Percentiles rank a stretch among this genome's conserved stretches.
Conservation (phyloP, 352 stramenopile species). For the Thalassiosira exigua region DNA sequence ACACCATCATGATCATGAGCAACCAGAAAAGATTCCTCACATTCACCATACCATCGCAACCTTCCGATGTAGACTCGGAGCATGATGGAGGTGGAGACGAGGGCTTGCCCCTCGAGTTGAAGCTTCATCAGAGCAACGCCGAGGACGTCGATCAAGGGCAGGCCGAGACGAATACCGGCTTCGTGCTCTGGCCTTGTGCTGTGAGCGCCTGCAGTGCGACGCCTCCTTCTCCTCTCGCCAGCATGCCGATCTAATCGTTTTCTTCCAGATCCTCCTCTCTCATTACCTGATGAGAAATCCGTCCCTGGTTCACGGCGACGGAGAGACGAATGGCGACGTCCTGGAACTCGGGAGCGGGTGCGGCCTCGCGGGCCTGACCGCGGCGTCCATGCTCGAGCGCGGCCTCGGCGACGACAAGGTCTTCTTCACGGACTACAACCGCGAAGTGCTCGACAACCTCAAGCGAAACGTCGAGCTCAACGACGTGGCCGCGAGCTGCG, state of each 20-base stretch:
- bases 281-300: slow-evolving; percentile 66
- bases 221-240: too few relatives aligned
- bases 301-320: slow-evolving; percentile 23
- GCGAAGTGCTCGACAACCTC: slow-evolving; percentile 68
- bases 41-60: slow-evolving; percentile 35
- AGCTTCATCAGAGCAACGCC: slow-evolving; percentile 20
- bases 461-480: slow-evolving; percentile 73
- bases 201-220: too few relatives aligned
- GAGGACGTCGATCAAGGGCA: slow-evolving; percentile 23
- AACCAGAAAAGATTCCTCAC: too few relatives aligned
- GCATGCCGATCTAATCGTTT: too few relatives aligned
- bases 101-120: slow-evolving; percentile 12
- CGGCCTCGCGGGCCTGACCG: slow-evolving; percentile 69
- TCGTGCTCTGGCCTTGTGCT: slow-evolving; percentile 78
- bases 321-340: slow-evolving; percentile 31
- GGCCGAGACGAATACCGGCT: slow-evolving; percentile 41
- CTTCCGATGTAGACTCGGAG: too few relatives aligned
- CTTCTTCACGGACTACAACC: slow-evolving; percentile 80
- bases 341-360: slow-evolving; percentile 80
- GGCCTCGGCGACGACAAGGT: slow-evolving; percentile 34
- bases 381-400: slow-evolving; percentile 48
- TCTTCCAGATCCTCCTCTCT: slow-evolving; percentile 69
- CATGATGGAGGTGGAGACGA: not conserved
- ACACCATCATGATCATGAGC: too few relatives aligned
- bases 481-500: slow-evolving; percentile 39